Percentiles rank a stretch among this genome's conserved stretches.
Evolutionary conservation across 2,329 filamentous ascomycete species (phyloP).

Genomic region (Penicillium sclerotigenum): DNA sequence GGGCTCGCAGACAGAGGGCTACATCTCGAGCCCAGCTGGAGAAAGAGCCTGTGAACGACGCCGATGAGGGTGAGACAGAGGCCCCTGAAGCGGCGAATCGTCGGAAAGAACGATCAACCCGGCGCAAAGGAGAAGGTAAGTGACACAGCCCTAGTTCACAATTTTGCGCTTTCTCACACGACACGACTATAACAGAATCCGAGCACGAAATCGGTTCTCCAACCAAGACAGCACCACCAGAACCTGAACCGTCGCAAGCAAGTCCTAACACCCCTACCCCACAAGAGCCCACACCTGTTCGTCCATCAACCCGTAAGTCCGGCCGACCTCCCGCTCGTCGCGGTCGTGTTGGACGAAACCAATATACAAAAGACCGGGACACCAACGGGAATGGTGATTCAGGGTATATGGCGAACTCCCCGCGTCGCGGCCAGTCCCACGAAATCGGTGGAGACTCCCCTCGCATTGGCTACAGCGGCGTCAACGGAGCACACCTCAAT

Average conservation of each 20-base stretch:
- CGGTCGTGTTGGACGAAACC: conserved; percentile 68
- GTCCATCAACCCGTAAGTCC: conserved; percentile 57
- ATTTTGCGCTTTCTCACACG: conserved; percentile 29
- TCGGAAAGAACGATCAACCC: conserved; percentile 76
- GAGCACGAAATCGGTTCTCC: conserved; percentile 65
- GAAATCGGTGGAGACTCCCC: conserved; percentile 41
- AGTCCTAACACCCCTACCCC: conserved; percentile 44
- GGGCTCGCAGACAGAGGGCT: conserved; percentile 59
- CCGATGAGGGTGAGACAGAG: conserved; percentile 66
- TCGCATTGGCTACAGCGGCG: conserved; percentile 28
- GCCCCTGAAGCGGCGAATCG: conserved; percentile 72
- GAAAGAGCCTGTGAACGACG: conserved; percentile 45
- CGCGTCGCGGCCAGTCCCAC: conserved; percentile 41
- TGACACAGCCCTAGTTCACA: neutral
- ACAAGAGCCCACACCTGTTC: conserved; percentile 36
- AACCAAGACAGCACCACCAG: conserved; percentile 41
- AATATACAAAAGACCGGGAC: conserved; percentile 76
- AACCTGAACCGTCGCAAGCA: conserved; percentile 42
- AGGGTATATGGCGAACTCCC: conserved; percentile 34
- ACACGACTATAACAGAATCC: conserved; percentile 56
- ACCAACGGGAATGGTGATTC: conserved; percentile 51
- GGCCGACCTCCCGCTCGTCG: conserved; percentile 64
- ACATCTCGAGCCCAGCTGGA: conserved; percentile 53
- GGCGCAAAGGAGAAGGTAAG: conserved; percentile 75
- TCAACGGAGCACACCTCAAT: conserved; percentile 52